Percentiles rank a stretch among this genome's conserved stretches.
These are phyloP conservation scores for Diaporthe velutina DNA, from an alignment of 2,329 filamentous ascomycete species.

Conservation along the genomic window DNA sequence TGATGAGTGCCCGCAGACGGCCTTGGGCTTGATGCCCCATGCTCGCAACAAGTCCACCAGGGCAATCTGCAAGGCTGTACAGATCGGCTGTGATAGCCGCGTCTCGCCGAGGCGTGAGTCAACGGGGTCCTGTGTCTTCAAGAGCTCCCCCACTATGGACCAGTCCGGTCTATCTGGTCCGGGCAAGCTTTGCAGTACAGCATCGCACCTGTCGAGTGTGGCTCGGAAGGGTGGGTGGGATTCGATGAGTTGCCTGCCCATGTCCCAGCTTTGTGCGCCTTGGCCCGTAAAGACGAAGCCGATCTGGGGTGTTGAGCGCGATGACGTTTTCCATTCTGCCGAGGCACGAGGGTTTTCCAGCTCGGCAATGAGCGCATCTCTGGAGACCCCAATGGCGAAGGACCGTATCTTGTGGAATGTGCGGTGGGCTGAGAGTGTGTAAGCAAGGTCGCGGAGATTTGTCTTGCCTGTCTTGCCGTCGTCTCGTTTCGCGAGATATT, in stretches of 20 bases:
- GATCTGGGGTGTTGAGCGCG: background rate
- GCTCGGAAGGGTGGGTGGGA: background rate
- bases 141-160: slow-evolving; percentile 20
- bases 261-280: slow-evolving; percentile 49
- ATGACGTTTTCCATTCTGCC: slow-evolving; percentile 16
- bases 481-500: background rate
- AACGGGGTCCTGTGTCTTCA: background rate
- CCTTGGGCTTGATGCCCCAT: slow-evolving; percentile 41
- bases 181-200: background rate
- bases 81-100: slow-evolving; percentile 42
- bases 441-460: slow-evolving; percentile 42
- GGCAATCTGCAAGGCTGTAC: slow-evolving; percentile 55
- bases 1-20: slow-evolving; percentile 46
- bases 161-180: slow-evolving; percentile 16
- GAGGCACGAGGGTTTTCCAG: background rate
- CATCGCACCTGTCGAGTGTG: slow-evolving; percentile 12
- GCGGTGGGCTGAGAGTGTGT: slow-evolving; percentile 41
- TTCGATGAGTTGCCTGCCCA: slow-evolving; percentile 45
- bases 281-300: slow-evolving; percentile 50
- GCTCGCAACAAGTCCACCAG: slow-evolving; percentile 49
- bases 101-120: slow-evolving; percentile 32
- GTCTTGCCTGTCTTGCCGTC: background rate
- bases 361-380: background rate
- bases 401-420: slow-evolving; percentile 41
- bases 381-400: background rate